phyloP scores from a whole-genome alignment of 139 green algal species.

The Gonium pectorale region DNA sequence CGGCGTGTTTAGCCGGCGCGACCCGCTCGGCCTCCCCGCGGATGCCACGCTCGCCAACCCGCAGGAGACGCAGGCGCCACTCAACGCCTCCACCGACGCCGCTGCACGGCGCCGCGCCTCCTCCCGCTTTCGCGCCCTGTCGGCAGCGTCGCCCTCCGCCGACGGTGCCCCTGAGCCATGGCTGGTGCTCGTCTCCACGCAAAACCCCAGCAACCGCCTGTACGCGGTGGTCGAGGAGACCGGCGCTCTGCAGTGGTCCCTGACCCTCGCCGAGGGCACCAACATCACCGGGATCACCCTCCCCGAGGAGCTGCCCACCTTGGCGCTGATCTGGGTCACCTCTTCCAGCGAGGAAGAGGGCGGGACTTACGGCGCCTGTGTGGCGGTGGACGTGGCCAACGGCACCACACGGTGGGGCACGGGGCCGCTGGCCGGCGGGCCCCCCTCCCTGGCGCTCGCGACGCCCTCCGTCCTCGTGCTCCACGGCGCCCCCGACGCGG shows the following conservation, averaged over 20 bases:
- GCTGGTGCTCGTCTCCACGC: conserved; percentile 8
- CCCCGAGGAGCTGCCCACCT: background rate
- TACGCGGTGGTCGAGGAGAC: conserved; percentile 1
- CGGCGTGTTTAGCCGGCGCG: background rate
- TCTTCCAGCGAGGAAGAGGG: background rate
- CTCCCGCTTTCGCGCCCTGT: background rate
- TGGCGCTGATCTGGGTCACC: background rate
- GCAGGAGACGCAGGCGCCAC: background rate
- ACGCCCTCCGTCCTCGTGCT: background rate
- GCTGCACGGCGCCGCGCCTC: background rate
- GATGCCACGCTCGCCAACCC: background rate
- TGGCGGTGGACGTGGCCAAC: conserved; percentile 5
- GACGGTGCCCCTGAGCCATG: background rate
- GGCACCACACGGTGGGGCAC: background rate
- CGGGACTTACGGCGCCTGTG: background rate
- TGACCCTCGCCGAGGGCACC: background rate
- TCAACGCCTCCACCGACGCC: background rate
- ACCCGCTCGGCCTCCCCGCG: background rate
- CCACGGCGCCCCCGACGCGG: conserved; percentile 5
- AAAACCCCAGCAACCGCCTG: background rate
- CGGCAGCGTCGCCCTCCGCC: background rate
- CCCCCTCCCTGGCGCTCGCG: conserved; percentile 6
- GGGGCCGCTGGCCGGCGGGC: background rate
- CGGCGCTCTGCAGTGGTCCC: background rate
- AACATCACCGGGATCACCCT: background rate